Base-by-base conservation (phyloP, 192 early-diverging fungal genomes). In the Coemansia sp. region DNA sequence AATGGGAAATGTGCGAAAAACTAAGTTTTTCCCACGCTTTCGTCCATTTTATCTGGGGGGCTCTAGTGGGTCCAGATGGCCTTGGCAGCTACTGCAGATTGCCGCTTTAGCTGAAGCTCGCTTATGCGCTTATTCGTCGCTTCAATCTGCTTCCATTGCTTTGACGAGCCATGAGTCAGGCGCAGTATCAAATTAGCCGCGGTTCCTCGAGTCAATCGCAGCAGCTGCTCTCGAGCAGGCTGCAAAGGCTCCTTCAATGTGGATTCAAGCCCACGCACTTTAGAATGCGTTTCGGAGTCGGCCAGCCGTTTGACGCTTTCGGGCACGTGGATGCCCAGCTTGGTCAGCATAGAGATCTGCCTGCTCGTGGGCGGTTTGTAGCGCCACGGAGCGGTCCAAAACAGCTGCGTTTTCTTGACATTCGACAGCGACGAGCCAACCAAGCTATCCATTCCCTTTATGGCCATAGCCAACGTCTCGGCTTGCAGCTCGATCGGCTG, bases 131-230 rank as follows among this genome's bases (percentile, higher is more conserved):
- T 17, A 39, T 46, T 46, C 15, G 54, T 51, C 4, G 23, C n/a
- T 6, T 55, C 56, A 42, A 59, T 42, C 36, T 51, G 20, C 37
- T 23, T 72, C 84, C 84, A 84, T 15, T 62, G 56, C 47, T 75
- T 78, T 5, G 62, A 54, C 6, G 76, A 75, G 1, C 89, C 89
- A 46, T 80, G 69, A 1, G 60, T 69, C 30, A 85, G 37, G 12
- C 78, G 67, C 17, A 81, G 74, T 38, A 91, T 83, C 42, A 93
- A 47, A 62, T 90, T 85, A 45, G 84, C 77, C 1, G 90, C 91
- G 21, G 79, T 80, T 9, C 90, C 91, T 30, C 85, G 85, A 0
- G 77, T 85, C 40, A 83, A 16, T 37, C 34, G 21, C 12, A 11
- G 39, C 8, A 14, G 48, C 34, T 21, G 36, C 11, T 8, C 17